Evolutionary conservation across 805 yeast species (phyloP).

Genomic region (Yamadazyma insecticola): DNA sequence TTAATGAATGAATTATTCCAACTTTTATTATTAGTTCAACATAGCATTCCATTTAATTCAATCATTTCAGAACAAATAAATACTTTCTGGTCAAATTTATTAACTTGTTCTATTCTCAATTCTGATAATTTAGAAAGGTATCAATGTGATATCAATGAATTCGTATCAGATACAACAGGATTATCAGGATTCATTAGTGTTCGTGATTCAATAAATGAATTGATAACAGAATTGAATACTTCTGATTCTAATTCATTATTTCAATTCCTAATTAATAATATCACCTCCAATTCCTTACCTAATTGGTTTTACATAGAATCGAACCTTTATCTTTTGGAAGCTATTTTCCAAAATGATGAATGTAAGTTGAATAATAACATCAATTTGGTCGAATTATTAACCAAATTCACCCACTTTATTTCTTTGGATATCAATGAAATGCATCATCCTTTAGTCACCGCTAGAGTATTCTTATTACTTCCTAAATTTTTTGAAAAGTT

Average conservation of each 20-base stretch:
- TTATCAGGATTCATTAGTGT: conserved; percentile 48
- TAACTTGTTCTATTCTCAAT: conserved; percentile 38
- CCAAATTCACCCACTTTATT: conserved; percentile 1
- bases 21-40: conserved; percentile 18
- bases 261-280: background rate
- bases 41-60: conserved; percentile 16
- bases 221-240: conserved; percentile 45
- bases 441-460: conserved; percentile 31
- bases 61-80: conserved; percentile 17
- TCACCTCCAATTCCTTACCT: background rate
- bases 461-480: conserved; percentile 47
- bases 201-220: conserved; percentile 60
- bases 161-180: conserved; percentile 72
- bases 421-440: background rate
- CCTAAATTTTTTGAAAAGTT: conserved; percentile 59
- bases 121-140: conserved; percentile 43
- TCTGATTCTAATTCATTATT: conserved; percentile 30
- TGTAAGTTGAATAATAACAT: conserved; percentile 14
- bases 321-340: conserved; percentile 33
- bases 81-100: conserved; percentile 1
- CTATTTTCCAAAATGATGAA: conserved; percentile 41
- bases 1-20: conserved; percentile 8
- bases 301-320: conserved; percentile 38
- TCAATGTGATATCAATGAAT: conserved; percentile 59
- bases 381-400: conserved; percentile 7